Percentiles rank a stretch among this genome's conserved stretches.
Conservation (phyloP, 805 yeast species). For the Kluyveromyces aestuarii region DNA sequence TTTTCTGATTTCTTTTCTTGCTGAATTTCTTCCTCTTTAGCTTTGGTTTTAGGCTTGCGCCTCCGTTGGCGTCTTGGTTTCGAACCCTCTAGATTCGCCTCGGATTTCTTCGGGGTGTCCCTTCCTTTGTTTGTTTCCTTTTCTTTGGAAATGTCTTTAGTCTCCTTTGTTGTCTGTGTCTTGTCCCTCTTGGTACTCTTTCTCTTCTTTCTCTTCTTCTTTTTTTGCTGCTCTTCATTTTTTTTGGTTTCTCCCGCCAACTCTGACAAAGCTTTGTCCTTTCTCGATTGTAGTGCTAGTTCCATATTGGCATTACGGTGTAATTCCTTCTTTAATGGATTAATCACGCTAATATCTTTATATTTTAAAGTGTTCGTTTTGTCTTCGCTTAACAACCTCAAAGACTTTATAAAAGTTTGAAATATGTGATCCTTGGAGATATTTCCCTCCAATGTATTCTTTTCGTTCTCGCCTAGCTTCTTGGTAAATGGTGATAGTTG, state of each 20-base stretch:
- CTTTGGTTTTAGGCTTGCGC: not conserved
- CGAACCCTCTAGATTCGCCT: not conserved
- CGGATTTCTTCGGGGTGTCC: conserved; percentile 1
- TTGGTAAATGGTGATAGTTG: conserved; percentile 19
- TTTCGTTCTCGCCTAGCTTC: conserved; percentile 6
- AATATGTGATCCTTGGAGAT: conserved; percentile 24
- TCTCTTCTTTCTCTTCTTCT: conserved; percentile 12
- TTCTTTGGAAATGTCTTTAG: not conserved
- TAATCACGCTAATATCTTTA: conserved; percentile 21
- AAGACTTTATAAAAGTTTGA: conserved; percentile 25
- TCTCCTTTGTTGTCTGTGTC: not conserved
- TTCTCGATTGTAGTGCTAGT: conserved; percentile 12
- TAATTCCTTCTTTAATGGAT: conserved; percentile 20
- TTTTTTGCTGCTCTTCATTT: conserved; percentile 8
- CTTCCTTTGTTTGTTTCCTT: not conserved
- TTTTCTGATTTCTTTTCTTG: not conserved
- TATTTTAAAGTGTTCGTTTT: conserved; percentile 14
- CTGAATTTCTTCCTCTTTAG: not conserved
- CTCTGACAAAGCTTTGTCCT: conserved; percentile 18
- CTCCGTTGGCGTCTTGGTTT: not conserved
- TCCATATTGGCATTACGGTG: conserved; percentile 14
- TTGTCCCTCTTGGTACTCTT: conserved; percentile 5
- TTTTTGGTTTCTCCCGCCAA: conserved; percentile 16
- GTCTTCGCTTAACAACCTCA: conserved; percentile 13
- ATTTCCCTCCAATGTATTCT: conserved; percentile 22